Conservation (phyloP, 371 early-diverging fungal species). For the Dichotomocladium elegans region DNA sequence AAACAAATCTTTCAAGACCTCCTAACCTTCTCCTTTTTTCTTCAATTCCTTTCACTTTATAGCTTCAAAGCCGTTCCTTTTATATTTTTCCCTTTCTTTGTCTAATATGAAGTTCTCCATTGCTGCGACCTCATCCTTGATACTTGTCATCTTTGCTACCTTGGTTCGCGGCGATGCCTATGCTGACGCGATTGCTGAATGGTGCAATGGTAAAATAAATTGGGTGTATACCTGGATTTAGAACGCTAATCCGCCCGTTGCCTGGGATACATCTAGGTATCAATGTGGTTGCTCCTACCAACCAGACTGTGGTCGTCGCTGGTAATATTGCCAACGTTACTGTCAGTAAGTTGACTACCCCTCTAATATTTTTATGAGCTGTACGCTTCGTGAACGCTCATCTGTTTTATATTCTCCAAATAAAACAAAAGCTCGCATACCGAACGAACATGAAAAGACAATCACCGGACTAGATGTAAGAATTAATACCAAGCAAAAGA, state of each 20-base stretch:
- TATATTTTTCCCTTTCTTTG: conserved; percentile 1
- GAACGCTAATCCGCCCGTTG: not conserved
- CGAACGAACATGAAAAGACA: conserved; percentile 27
- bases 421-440: conserved; percentile 2
- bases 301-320: conserved; percentile 25
- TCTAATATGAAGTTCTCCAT: conserved; percentile 44
- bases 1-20: not conserved
- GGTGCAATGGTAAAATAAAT: conserved; percentile 32
- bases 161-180: conserved; percentile 37
- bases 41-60: conserved; percentile 10
- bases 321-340: conserved; percentile 30
- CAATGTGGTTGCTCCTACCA: conserved; percentile 10
- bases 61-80: conserved; percentile 4
- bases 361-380: not conserved
- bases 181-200: conserved; percentile 38
- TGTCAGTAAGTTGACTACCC: conserved; percentile 19
- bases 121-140: conserved; percentile 37
- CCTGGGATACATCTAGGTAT: conserved; percentile 6
- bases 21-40: not conserved
- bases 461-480: conserved; percentile 48
- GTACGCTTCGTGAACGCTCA: not conserved
- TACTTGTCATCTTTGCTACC: conserved; percentile 24
- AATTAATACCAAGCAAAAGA: no score
- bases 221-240: not conserved
- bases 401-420: not conserved